phyloP scores from a whole-genome alignment of 805 yeast genomes.

The Torulaspora microellipsoides region DNA sequence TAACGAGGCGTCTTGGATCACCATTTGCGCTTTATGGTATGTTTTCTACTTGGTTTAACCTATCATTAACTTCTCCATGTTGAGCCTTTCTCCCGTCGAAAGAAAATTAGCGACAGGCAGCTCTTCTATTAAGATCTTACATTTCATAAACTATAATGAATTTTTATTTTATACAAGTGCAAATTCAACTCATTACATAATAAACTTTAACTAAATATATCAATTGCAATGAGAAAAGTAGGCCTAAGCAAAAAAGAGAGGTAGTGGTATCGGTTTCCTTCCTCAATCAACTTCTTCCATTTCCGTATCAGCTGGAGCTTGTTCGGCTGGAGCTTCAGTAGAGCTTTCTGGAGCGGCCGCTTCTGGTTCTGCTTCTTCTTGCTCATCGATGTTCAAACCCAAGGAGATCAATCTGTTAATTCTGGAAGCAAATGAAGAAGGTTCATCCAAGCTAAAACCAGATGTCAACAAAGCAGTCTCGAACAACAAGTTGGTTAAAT shows the following conservation, averaged over 20 bases:
- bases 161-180: conserved; percentile 15
- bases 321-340: conserved; percentile 47
- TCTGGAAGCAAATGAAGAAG: conserved; percentile 94
- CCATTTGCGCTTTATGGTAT: too few species aligned
- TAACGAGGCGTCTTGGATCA: too few species aligned
- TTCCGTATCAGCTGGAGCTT: conserved; percentile 80
- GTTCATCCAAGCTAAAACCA: conserved; percentile 98
- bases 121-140: too few species aligned
- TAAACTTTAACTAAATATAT: conserved; percentile 4
- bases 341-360: conserved; percentile 40
- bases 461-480: conserved; percentile 98
- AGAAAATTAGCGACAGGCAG: too few species aligned
- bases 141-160: conserved; percentile 1
- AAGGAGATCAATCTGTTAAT: conserved; percentile 96
- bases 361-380: conserved; percentile 47
- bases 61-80: too few species aligned
- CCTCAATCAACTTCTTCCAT: conserved; percentile 98
- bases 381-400: conserved; percentile 97
- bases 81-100: too few species aligned
- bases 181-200: conserved; percentile 10
- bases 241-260: too few species aligned
- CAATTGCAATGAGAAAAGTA: neutral
- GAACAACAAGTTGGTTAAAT: conserved; percentile 89
- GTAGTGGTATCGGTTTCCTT: neutral
- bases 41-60: too few species aligned